Evolutionary conservation across 805 yeast species (phyloP), one percentile per base, ranked within the genome.

Genomic region (Kodamaea kaohsiungensis): DNA sequence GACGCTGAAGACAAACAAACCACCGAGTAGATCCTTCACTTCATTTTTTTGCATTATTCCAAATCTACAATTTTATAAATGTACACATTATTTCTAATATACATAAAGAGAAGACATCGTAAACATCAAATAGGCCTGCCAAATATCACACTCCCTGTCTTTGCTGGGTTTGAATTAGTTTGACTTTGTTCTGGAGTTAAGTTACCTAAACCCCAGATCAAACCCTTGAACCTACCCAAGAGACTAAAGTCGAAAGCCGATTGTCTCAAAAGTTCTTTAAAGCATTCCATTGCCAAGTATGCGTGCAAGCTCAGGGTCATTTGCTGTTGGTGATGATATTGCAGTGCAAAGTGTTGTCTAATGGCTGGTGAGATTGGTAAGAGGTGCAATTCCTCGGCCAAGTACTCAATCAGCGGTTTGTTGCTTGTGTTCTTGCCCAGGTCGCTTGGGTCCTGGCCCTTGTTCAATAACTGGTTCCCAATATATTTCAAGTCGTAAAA

Each of bases 401-500:
- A 70, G 52, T 78, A 76, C 61, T 87, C 89, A 40, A 87, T 72
- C 1, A 86, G 77, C 15, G 80, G 77, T 58, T 80, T 78, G 56
- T 63, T 66, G 56, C 62, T 66, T 7, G 59, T 46, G 43, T 45
- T 54, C 50, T 57, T 61, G n/a, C 25, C 25, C 25, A 22, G 25
- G 25, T 53, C 43, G 25, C 48, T 52, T 5, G 55, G 48, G n/a
- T 55, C 57, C 16, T 53, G 55, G 40, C 61, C 58, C 53, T 68
- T 65, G 43, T 67, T 64, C 56, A 74, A 63, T 38, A 75, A 62
- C 57, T 70, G 77, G 56, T 61, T 71, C 9, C 78, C 79, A 40
- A 75, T 67, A 48, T 71, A 76, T 68, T 93, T 95, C 65, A 95
- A 82, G 66, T 93, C 99, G 69, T 83, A 91, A 51, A 88, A 81